Evolutionary conservation across 345 rosid species (phyloP), one percentile per base, ranked within the genome.

Genomic region (Iberis pinnata): DNA sequence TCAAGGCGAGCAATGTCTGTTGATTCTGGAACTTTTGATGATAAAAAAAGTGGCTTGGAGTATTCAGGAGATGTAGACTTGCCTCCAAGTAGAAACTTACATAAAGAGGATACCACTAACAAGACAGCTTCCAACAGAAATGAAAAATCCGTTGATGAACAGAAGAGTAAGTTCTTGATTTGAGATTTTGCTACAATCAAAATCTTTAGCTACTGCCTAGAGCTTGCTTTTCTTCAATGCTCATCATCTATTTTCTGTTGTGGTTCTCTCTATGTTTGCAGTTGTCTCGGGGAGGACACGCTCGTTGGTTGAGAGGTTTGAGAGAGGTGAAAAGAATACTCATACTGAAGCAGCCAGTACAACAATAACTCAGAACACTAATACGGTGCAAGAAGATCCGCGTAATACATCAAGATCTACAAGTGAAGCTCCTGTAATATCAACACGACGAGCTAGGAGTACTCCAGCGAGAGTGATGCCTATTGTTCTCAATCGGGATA

Each of bases 241-340:
- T n/a, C n/a, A n/a, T n/a, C n/a, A n/a, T n/a, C n/a, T n/a, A n/a
- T n/a, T n/a, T n/a, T n/a, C n/a, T n/a, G 8, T 19, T 18, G 12
- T 9, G n/a, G 60, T 61, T 29, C 53, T 42, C 49, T 7, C n/a
- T 57, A 36, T 61, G 56, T 62, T 78, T 72, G 78, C 85, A 88
- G 97, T 88, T 61, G 83, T 88, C 59, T 70, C 70, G 1, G 99
- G 99, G 56, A 75, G 94, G 70, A 92, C 95, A 9, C 99, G 99
- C 40, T 42, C 80, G 26, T 76, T 88, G 54, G 99, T 92, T 26
- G 99, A 88, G 82, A 85, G 56, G 73, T 92, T 92, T 75, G 99
- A 92, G 77, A 78, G 77, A 67, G 74, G 75, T 58, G 88, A 86
- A 52, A 74, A 35, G 55, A 36, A 47, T 16, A 58, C 52, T 54